Evolutionary conservation across 768 basidiomycete species (phyloP), one percentile per base, ranked within the genome.

Genomic region (Lanmaoa pseudosensibilis): DNA sequence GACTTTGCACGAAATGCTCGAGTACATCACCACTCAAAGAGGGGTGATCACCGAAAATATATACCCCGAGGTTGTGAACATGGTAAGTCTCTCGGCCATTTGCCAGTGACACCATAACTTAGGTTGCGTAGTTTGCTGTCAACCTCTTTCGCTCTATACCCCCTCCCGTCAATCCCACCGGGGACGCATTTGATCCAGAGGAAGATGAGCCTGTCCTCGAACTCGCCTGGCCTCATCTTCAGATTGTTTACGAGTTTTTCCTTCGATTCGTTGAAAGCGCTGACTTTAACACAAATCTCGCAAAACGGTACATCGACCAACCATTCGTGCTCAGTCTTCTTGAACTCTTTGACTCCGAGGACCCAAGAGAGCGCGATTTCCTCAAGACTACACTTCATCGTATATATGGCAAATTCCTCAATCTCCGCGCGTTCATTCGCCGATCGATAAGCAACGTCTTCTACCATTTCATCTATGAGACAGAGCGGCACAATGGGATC

Each of bases 191-290:
- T 70, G 97, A 99, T 71, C 97, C 97, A 21, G 97, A 99, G 75
- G 97, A 99, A 76, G 97, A 99, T 66, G 97, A 99, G 62, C 97
- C 97, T 8, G 97, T 99, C 3, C 83, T 99, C 57, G 97, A 99
- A 71, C 89, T 98, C 55, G 97, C 97, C 27, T 99, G 97, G 97
- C 97, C 97, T 39, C 97, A 99, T 73, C 83, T 99, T 54, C 95
- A 99, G 73, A 95, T 99, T 63, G 97, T 99, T 50, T 99, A 99
- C 77, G 97, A 99, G 74, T 98, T 99, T 75, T 99, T 99, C 84
- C 87, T 99, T 33, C 90, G 97, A 38, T 99, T 99, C 69, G 91
- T 99, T 57, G 97, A 99, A 74, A 91, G 87, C 64, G 91, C 91
- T 18, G 97, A 99, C 72, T 98, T 99, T 79, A 98, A 96, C 81